A percentile compares a stretch with the other conserved stretches of the same genome.
These are phyloP conservation scores for Letharia columbiana DNA, from an alignment of 495 filamentous ascomycete genomes.

Conservation along the genomic window DNA sequence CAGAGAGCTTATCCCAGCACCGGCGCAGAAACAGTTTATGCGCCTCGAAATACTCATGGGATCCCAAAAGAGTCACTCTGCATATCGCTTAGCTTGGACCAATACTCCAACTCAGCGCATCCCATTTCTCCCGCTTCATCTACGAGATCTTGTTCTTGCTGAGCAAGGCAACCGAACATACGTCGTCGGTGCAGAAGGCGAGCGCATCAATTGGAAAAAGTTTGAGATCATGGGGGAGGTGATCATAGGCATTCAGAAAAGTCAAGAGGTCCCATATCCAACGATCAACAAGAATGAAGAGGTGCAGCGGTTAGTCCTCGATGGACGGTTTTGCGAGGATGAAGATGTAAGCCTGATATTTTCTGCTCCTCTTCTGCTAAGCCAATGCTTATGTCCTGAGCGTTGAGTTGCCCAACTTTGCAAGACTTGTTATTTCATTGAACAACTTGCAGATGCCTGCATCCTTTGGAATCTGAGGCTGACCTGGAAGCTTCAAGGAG, in stretches of 20 bases:
- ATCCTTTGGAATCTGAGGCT: neutral
- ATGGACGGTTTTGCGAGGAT: slow-evolving; percentile 46
- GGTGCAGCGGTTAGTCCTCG: slow-evolving; percentile 62
- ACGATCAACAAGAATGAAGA: slow-evolving; percentile 57
- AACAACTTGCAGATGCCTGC: neutral
- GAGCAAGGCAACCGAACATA: slow-evolving; percentile 90
- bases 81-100: slow-evolving; percentile 93
- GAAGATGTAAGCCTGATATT: slow-evolving; percentile 37
- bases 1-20: slow-evolving; percentile 59
- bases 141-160: slow-evolving; percentile 79
- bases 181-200: slow-evolving; percentile 56
- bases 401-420: neutral
- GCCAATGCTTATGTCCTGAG: neutral
- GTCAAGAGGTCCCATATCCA: slow-evolving; percentile 76
- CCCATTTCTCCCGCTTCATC: slow-evolving; percentile 87
- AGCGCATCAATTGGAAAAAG: slow-evolving; percentile 94
- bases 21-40: slow-evolving; percentile 72
- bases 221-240: slow-evolving; percentile 95
- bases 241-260: slow-evolving; percentile 78
- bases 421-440: neutral
- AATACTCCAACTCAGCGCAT: slow-evolving; percentile 85
- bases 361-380: neutral
- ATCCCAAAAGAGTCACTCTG: slow-evolving; percentile 80
- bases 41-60: slow-evolving; percentile 87
- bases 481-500: slow-evolving; percentile 15